Conservation (phyloP, 192 early-diverging fungal species). For the Neocallimastix lanati region DNA sequence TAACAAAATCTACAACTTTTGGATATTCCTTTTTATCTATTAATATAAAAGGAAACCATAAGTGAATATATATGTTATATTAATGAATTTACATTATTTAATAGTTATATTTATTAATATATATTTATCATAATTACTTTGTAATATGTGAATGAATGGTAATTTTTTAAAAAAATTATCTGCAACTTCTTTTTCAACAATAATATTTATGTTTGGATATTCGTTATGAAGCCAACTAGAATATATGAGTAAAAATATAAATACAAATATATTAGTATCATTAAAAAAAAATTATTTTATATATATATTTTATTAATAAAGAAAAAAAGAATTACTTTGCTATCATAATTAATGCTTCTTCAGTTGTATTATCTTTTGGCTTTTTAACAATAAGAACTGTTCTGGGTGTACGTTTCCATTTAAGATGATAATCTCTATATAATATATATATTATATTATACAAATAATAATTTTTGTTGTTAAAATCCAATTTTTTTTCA, state of each 20-base stretch:
- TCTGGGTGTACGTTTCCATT: constrained; percentile 44
- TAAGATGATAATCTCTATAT: constrained; percentile 2
- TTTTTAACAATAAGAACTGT: constrained; percentile 69
- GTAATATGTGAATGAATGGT: constrained; percentile 27
- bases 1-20: constrained; percentile 56
- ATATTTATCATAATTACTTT: too few species aligned
- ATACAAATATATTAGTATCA: background rate
- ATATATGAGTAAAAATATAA: too few species aligned
- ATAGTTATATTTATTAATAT: too few species aligned
- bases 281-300: background rate
- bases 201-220: constrained; percentile 33
- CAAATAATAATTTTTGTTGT: too few species aligned
- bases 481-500: too few species aligned
- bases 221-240: constrained; percentile 43
- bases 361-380: constrained; percentile 43
- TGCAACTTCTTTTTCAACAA: constrained; percentile 48
- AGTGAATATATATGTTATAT: background rate
- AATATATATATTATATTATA: background rate
- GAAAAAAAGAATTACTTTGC: constrained; percentile 13
- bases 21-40: constrained; percentile 25
- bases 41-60: background rate
- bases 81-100: background rate
- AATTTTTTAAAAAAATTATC: constrained; percentile 24
- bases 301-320: too few species aligned
- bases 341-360: constrained; percentile 44